Evolutionary conservation across 2,329 filamentous ascomycete species (phyloP), one percentile per base, ranked within the genome.

Genomic region (Diaporthe aspalathi): DNA sequence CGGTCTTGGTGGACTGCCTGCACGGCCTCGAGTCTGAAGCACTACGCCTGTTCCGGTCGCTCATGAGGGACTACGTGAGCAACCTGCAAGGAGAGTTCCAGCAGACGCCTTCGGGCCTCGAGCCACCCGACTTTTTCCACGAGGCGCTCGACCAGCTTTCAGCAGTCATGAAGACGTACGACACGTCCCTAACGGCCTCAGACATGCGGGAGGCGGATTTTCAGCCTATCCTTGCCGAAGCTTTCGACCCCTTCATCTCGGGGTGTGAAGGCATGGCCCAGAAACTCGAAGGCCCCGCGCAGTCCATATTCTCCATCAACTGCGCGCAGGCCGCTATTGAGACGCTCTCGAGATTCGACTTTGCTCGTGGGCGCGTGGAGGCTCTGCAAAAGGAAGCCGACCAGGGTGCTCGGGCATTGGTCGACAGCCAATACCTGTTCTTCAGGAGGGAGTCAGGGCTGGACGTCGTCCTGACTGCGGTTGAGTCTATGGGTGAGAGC

Each of bases 191-290:
- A 29, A 89, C 91, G 2, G 82, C 88, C 3, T 81, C 84, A 1
- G 82, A 86, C 11, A 86, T 89, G 72, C 85, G 88, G 65, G 91
- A 92, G 73, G 87, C 88, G 49, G 91, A 90, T 47, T 97, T 98
- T 76, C 88, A 93, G 57, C 87, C 90, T 7, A 90, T 97, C 24
- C 84, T 98, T 22, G 85, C 86, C 50, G 93, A 95, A 76, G 91
- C 94, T 0, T 90, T 98, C 45, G 93, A 97, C 75, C 95, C 96
- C 0, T 98, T 96, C 81, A 83, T 98, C 54, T 85, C 88, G 17
- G 90, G 90, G n/a, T 94, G 92, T 77, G 88, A 91, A 72, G 91
- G 90, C 70, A 88, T 96, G 77, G 87, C 91, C 16, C 87, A 86
- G 72, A 83, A 84, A 22, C 84, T 96, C 54, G 81, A 85, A 4